A percentile compares a stretch with the other conserved stretches of the same genome.
Conservation (phyloP, 1,284 basidiomycete species). For the Mycosarcoma maydis region DNA sequence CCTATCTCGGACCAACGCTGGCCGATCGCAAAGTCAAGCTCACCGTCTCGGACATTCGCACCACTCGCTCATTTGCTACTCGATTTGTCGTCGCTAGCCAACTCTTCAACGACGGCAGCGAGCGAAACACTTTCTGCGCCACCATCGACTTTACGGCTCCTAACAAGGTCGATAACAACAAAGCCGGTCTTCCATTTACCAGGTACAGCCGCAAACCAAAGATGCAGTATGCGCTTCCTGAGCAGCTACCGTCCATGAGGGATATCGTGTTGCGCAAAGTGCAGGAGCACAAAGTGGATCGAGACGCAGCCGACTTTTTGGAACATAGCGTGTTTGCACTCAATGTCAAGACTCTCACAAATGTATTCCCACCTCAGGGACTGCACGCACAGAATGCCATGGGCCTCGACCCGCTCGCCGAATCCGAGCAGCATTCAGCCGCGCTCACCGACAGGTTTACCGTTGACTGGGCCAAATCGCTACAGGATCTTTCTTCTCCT, state of each 20-base stretch:
- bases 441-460: slow-evolving; percentile 28
- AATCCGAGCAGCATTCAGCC: slow-evolving; percentile 24
- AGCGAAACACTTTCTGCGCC: slow-evolving; percentile 41
- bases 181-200: slow-evolving; percentile 25
- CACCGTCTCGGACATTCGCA: slow-evolving; percentile 40
- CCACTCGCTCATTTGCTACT: slow-evolving; percentile 56
- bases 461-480: slow-evolving; percentile 44
- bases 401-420: slow-evolving; percentile 21
- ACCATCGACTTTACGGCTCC: slow-evolving; percentile 53
- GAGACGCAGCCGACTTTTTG: slow-evolving; percentile 13
- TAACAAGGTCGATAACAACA: slow-evolving; percentile 25
- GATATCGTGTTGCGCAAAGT: slow-evolving; percentile 32
- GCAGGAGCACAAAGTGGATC: slow-evolving; percentile 26
- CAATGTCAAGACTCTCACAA: slow-evolving; percentile 7
- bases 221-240: slow-evolving; percentile 19
- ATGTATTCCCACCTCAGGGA: slow-evolving; percentile 19
- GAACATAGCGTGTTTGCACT: slow-evolving; percentile 37
- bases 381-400: slow-evolving; percentile 28
- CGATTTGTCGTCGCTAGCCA: slow-evolving; percentile 51
- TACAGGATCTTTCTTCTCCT: slow-evolving; percentile 6
- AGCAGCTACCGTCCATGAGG: slow-evolving; percentile 16
- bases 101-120: slow-evolving; percentile 25
- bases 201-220: slow-evolving; percentile 36
- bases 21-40: slow-evolving; percentile 44
- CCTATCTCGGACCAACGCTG: slow-evolving; percentile 53